A percentile compares a stretch with the other conserved stretches of the same genome.
Evolutionary conservation across 1,284 basidiomycete genomes (phyloP).

Genomic region (Ceratobasidium papillatum): DNA sequence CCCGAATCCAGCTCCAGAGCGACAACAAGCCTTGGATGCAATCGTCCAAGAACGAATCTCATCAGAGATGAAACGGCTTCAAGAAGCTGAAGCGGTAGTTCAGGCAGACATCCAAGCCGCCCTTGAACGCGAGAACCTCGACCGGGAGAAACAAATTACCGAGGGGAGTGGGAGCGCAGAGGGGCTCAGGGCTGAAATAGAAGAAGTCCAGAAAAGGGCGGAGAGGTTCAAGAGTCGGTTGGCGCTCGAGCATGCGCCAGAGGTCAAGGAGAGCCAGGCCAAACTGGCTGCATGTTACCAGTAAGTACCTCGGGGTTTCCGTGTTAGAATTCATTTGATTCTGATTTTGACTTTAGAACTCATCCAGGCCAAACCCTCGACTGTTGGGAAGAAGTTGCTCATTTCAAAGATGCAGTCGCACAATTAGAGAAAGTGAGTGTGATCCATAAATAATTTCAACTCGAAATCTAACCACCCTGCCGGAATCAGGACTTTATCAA

Average conservation of each 20-base stretch:
- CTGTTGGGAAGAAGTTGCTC: constrained; percentile 78
- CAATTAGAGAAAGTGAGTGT: constrained; percentile 67
- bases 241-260: constrained; percentile 63
- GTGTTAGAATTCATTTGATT: not conserved
- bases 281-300: constrained; percentile 76
- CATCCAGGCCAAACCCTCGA: constrained; percentile 70
- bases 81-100: constrained; percentile 70
- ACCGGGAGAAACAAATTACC: constrained; percentile 64
- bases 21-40: constrained; percentile 74
- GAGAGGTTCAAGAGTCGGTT: constrained; percentile 73
- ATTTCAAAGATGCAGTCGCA: constrained; percentile 75
- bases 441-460: not conserved
- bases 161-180: constrained; percentile 62
- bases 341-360: constrained; percentile 52
- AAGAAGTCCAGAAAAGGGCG: constrained; percentile 73
- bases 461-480: not conserved
- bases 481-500: constrained; percentile 45
- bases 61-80: constrained; percentile 67
- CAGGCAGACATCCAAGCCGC: constrained; percentile 71
- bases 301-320: constrained; percentile 56
- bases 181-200: constrained; percentile 72
- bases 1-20: constrained; percentile 65
- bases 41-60: constrained; percentile 73
- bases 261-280: constrained; percentile 65
- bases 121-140: constrained; percentile 81